Percentiles rank a stretch among this genome's conserved stretches.
Evolutionary conservation across 2,329 filamentous ascomycete species (phyloP).

Genomic region (Capronia coronata): DNA sequence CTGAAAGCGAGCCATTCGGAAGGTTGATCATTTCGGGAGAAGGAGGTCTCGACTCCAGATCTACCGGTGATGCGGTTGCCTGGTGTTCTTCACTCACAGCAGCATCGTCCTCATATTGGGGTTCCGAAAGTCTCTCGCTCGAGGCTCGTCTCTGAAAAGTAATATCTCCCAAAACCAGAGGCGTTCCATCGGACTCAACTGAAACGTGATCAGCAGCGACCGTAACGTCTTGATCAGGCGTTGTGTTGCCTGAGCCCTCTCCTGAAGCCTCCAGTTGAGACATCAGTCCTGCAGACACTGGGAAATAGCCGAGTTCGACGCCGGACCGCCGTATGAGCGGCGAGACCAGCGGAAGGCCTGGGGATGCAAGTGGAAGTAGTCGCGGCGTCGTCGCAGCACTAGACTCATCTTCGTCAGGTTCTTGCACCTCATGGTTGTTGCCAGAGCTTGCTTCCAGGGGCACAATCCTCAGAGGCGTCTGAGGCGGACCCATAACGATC

Average conservation of each 20-base stretch:
- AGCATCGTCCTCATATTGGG: neutral
- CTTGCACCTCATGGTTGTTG: neutral
- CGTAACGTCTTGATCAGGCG: neutral
- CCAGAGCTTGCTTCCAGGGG: neutral
- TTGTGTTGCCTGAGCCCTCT: neutral
- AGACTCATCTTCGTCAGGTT: neutral
- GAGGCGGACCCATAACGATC: slow-evolving; percentile 18
- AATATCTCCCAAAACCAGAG: neutral
- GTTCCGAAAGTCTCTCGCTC: neutral
- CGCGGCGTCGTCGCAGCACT: slow-evolving; percentile 31
- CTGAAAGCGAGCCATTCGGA: neutral
- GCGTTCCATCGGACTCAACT: neutral
- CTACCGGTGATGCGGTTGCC: neutral
- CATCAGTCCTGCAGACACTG: slow-evolving; percentile 12
- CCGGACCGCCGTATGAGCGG: slow-evolving; percentile 32
- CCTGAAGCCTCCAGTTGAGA: slow-evolving; percentile 26
- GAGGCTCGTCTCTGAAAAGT: neutral
- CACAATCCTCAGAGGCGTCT: slow-evolving; percentile 9
- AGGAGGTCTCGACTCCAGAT: too few relatives aligned
- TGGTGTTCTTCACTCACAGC: neutral
- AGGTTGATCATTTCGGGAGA: too few relatives aligned
- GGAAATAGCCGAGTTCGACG: slow-evolving; percentile 32
- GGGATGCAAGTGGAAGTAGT: slow-evolving; percentile 36
- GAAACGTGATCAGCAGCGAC: neutral
- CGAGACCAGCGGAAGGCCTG: slow-evolving; percentile 37